A percentile compares a stretch with the other conserved stretches of the same genome.
Evolutionary conservation across 805 yeast species (phyloP).

Genomic region (Candida orba): DNA sequence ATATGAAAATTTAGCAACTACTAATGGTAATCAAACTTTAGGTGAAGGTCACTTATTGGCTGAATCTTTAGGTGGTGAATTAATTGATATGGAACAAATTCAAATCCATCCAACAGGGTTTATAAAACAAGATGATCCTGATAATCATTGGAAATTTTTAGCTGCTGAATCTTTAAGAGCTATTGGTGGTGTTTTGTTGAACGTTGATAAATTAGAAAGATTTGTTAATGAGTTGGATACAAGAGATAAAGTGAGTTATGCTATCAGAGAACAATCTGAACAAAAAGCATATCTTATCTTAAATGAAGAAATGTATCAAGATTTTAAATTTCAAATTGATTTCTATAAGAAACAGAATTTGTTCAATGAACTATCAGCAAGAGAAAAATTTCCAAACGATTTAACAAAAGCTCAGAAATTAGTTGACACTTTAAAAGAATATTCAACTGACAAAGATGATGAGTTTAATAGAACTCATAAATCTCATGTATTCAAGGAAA

Average conservation of each 20-base stretch:
- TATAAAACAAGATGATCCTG: slow-evolving; percentile 35
- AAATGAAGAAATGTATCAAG: slow-evolving; percentile 37
- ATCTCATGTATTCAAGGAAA: slow-evolving; percentile 25
- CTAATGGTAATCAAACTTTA: slow-evolving; percentile 48
- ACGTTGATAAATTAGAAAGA: slow-evolving; percentile 32
- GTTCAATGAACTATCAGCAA: slow-evolving; percentile 24
- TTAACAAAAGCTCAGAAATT: slow-evolving; percentile 15
- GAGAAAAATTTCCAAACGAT: slow-evolving; percentile 23
- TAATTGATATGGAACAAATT: slow-evolving; percentile 51
- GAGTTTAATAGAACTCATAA: slow-evolving; percentile 29
- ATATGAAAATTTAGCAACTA: slow-evolving; percentile 39
- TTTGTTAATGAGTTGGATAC: slow-evolving; percentile 49
- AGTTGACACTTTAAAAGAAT: slow-evolving; percentile 14
- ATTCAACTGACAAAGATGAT: slow-evolving; percentile 22
- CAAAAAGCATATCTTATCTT: slow-evolving; percentile 30
- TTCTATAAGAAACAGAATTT: slow-evolving; percentile 39
- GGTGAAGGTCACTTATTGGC: slow-evolving; percentile 55
- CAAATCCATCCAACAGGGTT: slow-evolving; percentile 63
- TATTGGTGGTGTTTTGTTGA: slow-evolving; percentile 47
- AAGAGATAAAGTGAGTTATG: slow-evolving; percentile 44
- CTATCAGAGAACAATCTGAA: slow-evolving; percentile 28
- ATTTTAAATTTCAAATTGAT: slow-evolving; percentile 41
- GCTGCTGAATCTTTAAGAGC: slow-evolving; percentile 59
- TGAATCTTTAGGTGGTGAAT: slow-evolving; percentile 38
- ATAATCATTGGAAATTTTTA: slow-evolving; percentile 41